phyloP scores from a whole-genome alignment of 1,139 yeast species.

The Suhomyces maxii region DNA sequence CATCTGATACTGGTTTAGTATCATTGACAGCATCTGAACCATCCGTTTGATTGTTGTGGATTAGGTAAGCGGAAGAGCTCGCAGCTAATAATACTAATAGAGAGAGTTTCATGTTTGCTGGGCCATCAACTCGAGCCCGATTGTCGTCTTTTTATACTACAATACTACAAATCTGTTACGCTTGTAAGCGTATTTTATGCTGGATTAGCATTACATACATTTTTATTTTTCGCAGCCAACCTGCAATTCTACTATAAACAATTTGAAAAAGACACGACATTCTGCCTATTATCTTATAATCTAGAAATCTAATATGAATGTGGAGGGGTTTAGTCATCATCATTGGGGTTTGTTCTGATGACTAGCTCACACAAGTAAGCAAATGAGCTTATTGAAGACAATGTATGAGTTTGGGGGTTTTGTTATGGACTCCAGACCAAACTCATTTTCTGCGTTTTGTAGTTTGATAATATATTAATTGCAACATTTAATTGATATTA shows the following conservation, averaged over 20 bases:
- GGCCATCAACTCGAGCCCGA: not conserved
- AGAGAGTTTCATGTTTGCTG: not conserved
- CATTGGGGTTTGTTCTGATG: not conserved
- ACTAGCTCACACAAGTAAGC: not conserved
- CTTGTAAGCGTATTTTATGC: not conserved
- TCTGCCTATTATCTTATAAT: not conserved
- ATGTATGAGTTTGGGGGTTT: too few species aligned
- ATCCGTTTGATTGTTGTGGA: too few species aligned
- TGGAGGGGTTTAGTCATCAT: too few species aligned
- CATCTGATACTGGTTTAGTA: too few species aligned
- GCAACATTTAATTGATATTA: too few species aligned
- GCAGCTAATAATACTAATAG: not conserved
- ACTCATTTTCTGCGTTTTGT: too few species aligned
- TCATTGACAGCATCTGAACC: too few species aligned
- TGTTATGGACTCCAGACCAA: too few species aligned
- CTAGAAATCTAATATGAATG: too few species aligned
- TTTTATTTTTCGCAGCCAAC: constrained; percentile 5
- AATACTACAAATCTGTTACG: not conserved
- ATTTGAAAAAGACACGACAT: not conserved
- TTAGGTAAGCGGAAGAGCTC: not conserved
- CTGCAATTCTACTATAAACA: constrained; percentile 1
- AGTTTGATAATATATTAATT: too few species aligned
- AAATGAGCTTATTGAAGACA: too few species aligned
- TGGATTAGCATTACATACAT: not conserved
- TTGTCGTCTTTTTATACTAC: not conserved